Percentiles rank a stretch among this genome's conserved stretches.
Conservation (phyloP, 768 basidiomycete species). For the Hericium rajendrae region DNA sequence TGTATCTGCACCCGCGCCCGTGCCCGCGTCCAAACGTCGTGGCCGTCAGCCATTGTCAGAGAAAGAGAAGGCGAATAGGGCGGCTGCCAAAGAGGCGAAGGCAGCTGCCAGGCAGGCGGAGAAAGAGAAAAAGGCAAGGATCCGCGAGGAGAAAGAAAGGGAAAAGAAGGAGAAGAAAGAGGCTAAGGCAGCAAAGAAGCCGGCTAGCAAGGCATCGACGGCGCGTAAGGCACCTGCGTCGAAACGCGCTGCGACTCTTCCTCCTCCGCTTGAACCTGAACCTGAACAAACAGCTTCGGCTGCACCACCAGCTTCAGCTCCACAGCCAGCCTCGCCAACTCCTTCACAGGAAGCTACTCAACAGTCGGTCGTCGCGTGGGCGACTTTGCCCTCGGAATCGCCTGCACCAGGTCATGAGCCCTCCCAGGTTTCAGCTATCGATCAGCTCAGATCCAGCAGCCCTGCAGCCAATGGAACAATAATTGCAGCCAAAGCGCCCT, state of each 20-base stretch:
- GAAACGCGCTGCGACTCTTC: neutral
- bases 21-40: neutral
- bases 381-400: neutral
- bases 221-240: neutral
- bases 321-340: neutral
- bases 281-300: too few relatives aligned
- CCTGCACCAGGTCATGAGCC: neutral
- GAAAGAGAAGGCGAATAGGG: neutral
- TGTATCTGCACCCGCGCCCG: neutral
- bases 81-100: neutral
- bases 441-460: constrained; percentile 3
- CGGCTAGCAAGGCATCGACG: neutral
- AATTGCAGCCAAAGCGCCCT: too few relatives aligned
- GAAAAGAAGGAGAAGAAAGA: neutral
- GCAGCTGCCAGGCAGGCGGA: constrained; percentile 1
- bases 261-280: neutral
- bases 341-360: neutral
- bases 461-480: neutral
- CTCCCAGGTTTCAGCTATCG: neutral
- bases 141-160: neutral
- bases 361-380: neutral
- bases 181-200: neutral
- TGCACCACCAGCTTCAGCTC: neutral
- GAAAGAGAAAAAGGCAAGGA: neutral
- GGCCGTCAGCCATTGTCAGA: neutral